Evolutionary conservation across 805 yeast genomes (phyloP).

Genomic region (Ascoidea tarda): DNA sequence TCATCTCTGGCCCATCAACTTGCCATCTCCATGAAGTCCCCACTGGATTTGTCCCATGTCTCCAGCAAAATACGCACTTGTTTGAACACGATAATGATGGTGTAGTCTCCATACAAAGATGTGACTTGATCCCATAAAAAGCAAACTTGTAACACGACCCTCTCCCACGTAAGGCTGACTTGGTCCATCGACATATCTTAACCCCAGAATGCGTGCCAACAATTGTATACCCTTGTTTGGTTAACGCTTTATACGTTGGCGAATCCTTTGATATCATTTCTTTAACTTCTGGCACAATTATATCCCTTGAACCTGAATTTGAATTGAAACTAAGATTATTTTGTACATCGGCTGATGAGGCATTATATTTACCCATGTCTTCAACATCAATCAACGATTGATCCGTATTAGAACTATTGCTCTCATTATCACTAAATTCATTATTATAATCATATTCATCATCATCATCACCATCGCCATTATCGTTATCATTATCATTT

Average conservation of each 20-base stretch:
- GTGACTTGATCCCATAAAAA: slow-evolving; percentile 80
- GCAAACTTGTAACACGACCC: slow-evolving; percentile 93
- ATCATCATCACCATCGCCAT: slow-evolving; percentile 10
- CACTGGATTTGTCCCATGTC: slow-evolving; percentile 95
- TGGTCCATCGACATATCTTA: slow-evolving; percentile 92
- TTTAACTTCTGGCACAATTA: slow-evolving; percentile 27
- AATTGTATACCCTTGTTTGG: slow-evolving; percentile 87
- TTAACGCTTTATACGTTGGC: slow-evolving; percentile 76
- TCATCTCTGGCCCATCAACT: slow-evolving; percentile 76
- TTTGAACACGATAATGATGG: slow-evolving; percentile 90
- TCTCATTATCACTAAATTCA: slow-evolving; percentile 18
- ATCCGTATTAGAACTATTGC: not conserved
- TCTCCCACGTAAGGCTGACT: slow-evolving; percentile 83
- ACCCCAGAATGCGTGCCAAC: slow-evolving; percentile 95
- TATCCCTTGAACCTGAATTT: slow-evolving; percentile 4
- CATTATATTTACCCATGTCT: slow-evolving; percentile 53
- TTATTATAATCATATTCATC: slow-evolving; percentile 19
- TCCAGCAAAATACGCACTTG: slow-evolving; percentile 94
- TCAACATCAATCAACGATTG: slow-evolving; percentile 66
- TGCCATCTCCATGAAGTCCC: slow-evolving; percentile 97
- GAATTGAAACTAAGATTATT: slow-evolving; percentile 9
- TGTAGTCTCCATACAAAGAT: slow-evolving; percentile 91
- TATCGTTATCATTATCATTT: slow-evolving; percentile 21
- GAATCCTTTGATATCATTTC: slow-evolving; percentile 85
- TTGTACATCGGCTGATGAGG: not conserved